phyloP scores from a whole-genome alignment of 257 asterid species.

The Mentha longifolia region DNA sequence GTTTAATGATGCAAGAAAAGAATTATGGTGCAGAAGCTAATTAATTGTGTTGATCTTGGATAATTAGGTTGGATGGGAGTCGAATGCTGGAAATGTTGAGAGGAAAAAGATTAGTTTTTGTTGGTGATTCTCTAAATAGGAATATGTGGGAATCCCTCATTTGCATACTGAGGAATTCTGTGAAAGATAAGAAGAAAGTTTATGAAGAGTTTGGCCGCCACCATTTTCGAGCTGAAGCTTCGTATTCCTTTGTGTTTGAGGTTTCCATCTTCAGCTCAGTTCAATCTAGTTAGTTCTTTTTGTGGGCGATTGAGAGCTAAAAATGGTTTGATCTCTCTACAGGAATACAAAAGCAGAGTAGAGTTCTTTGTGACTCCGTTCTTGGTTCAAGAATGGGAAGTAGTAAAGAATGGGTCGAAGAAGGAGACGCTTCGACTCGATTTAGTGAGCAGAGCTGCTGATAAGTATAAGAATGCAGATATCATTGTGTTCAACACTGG shows the following conservation, averaged over 20 bases:
- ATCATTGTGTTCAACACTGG: slow-evolving; percentile 79
- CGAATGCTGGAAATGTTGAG: slow-evolving; percentile 68
- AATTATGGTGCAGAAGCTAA: background rate
- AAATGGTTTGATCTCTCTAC: slow-evolving; percentile 49
- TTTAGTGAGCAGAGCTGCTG: slow-evolving; percentile 51
- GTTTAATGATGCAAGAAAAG: background rate
- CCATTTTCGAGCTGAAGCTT: slow-evolving; percentile 68
- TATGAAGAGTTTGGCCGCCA: slow-evolving; percentile 66
- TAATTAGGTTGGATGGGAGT: slow-evolving; percentile 55
- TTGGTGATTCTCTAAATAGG: slow-evolving; percentile 78
- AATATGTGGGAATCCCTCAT: slow-evolving; percentile 92
- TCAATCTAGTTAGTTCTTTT: background rate
- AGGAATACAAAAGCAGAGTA: slow-evolving; percentile 73
- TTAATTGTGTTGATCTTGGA: slow-evolving; percentile 25
- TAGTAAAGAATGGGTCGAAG: slow-evolving; percentile 47
- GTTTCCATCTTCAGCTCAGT: slow-evolving; percentile 24
- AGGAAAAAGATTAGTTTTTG: slow-evolving; percentile 66
- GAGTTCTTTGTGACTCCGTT: slow-evolving; percentile 78
- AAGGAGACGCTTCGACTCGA: slow-evolving; percentile 84
- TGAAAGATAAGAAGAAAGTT: slow-evolving; percentile 61
- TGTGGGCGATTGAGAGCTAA: slow-evolving; percentile 9
- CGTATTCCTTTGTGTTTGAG: slow-evolving; percentile 66
- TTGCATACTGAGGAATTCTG: slow-evolving; percentile 68
- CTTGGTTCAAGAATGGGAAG: slow-evolving; percentile 77
- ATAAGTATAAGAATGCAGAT: slow-evolving; percentile 59